These are phyloP conservation scores for Alternaria consortialis DNA, from an alignment of 2,329 filamentous ascomycete species.

Conservation along the genomic window DNA sequence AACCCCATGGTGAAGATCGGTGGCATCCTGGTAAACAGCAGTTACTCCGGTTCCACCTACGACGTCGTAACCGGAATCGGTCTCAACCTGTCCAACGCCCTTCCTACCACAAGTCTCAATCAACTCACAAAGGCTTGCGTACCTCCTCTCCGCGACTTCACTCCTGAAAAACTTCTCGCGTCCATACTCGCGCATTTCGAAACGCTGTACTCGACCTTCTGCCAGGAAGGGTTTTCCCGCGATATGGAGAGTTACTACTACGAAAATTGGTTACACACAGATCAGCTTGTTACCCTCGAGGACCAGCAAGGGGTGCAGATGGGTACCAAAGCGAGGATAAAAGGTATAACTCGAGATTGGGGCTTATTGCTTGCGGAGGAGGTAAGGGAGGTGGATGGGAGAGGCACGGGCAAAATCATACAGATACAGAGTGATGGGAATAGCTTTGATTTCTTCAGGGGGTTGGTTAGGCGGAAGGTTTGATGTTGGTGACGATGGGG, in stretches of 20 bases:
- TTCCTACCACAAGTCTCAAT: conserved; percentile 87
- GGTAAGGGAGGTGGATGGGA: conserved; percentile 73
- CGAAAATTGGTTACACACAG: conserved; percentile 77
- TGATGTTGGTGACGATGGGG: conserved; percentile 43
- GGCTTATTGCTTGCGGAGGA: conserved; percentile 87
- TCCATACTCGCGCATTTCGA: conserved; percentile 82
- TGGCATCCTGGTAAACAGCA: conserved; percentile 90
- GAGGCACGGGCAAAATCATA: conserved; percentile 79
- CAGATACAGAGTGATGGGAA: conserved; percentile 95
- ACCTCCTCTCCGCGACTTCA: conserved; percentile 63
- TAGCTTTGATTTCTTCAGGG: conserved; percentile 97
- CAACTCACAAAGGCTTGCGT: conserved; percentile 65
- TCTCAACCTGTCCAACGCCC: conserved; percentile 82
- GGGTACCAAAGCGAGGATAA: conserved; percentile 75
- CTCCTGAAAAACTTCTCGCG: conserved; percentile 82
- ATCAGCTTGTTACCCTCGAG: conserved; percentile 78
- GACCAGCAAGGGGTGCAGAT: conserved; percentile 67
- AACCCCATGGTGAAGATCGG: conserved; percentile 83
- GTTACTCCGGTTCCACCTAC: conserved; percentile 79
- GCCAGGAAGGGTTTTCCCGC: conserved; percentile 75
- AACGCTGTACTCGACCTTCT: conserved; percentile 77
- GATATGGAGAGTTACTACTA: conserved; percentile 74
- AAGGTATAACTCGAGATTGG: conserved; percentile 92
- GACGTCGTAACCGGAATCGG: conserved; percentile 84
- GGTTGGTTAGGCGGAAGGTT: conserved; percentile 81